Evolutionary conservation across 139 green algal genomes (phyloP).

Genomic region (Tetraselmis chui): DNA sequence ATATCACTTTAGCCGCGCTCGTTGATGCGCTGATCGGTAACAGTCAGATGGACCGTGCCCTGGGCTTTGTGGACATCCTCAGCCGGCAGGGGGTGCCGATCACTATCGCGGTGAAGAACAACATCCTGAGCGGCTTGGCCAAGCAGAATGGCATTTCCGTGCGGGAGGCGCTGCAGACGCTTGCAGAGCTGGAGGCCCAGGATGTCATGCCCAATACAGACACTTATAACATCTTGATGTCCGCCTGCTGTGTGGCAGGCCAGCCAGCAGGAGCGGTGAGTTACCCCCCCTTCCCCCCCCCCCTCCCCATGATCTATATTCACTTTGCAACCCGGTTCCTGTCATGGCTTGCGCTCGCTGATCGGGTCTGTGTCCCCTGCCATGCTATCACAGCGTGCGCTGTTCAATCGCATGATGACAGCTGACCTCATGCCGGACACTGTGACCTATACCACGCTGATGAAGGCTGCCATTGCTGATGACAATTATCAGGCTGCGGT

Average conservation of each 20-base stretch:
- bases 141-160: background rate
- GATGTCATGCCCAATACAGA: background rate
- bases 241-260: background rate
- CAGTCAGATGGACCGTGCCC: background rate
- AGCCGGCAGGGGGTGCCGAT: background rate
- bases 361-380: too few species aligned
- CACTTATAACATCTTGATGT: background rate
- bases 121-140: background rate
- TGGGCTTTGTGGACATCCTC: background rate
- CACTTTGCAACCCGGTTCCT: too few species aligned
- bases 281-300: too few species aligned
- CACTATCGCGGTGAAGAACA: background rate
- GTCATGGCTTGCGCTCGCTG: background rate
- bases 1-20: background rate
- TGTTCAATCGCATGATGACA: background rate
- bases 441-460: background rate
- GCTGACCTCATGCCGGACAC: background rate
- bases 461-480: background rate
- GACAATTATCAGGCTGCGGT: background rate
- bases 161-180: background rate
- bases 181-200: background rate
- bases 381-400: background rate
- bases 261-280: background rate
- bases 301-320: too few species aligned
- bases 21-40: background rate